Conservation (phyloP, 352 stramenopile genomes). For the Globisporangium splendens region DNA sequence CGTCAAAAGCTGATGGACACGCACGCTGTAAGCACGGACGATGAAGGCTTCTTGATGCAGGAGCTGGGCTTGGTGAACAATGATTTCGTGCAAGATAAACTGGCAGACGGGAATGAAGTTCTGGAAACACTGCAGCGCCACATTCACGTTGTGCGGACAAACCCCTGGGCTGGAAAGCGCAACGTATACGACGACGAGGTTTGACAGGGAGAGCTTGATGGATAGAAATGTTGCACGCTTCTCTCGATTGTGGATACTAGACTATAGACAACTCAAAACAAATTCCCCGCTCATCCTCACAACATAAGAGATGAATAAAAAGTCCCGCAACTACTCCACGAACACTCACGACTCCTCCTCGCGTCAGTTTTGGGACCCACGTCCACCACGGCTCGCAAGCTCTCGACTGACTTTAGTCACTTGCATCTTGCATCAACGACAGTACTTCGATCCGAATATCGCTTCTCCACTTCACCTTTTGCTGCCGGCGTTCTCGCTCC, state of each 20-base stretch:
- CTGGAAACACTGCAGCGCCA: conserved; percentile 17
- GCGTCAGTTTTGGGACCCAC: not conserved
- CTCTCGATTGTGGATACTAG: not conserved
- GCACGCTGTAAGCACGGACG: no score
- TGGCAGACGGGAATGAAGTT: no score
- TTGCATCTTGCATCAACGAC: conserved; percentile 7
- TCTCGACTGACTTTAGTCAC: not conserved
- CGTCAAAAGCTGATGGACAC: conserved; percentile 8
- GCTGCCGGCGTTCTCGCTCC: conserved; percentile 33
- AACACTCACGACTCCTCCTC: not conserved
- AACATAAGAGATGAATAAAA: not conserved
- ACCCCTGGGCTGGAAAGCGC: conserved; percentile 54
- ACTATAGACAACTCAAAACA: not conserved
- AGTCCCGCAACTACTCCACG: not conserved
- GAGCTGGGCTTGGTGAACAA: conserved; percentile 74
- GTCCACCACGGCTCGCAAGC: not conserved
- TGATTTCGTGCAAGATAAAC: conserved; percentile 33
- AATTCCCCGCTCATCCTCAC: not conserved
- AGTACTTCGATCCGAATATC: conserved; percentile 18
- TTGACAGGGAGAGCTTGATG: conserved; percentile 19
- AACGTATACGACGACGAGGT: conserved; percentile 87
- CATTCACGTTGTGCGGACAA: conserved; percentile 51
- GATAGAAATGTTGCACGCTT: not conserved
- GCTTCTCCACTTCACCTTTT: conserved; percentile 20
- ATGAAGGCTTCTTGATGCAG: conserved; percentile 19